A percentile compares a stretch with the other conserved stretches of the same genome.
Conservation (phyloP, 306 rosid species). For the Vigna angularis region DNA sequence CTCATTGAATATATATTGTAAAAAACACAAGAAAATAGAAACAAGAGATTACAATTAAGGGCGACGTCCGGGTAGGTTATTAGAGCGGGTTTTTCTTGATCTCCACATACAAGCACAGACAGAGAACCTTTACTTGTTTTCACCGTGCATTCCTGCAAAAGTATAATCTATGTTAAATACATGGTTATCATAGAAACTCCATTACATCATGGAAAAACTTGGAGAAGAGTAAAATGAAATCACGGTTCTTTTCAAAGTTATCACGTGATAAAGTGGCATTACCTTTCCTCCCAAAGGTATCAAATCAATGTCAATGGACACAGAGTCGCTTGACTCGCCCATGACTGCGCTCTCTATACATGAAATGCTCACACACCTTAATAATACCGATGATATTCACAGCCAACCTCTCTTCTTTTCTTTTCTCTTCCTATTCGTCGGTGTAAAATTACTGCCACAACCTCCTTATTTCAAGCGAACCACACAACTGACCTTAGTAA, state of each 20-base stretch:
- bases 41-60: slow-evolving; percentile 69
- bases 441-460: slow-evolving; percentile 48
- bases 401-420: neutral
- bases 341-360: slow-evolving; percentile 49
- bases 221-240: neutral
- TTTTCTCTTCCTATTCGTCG: neutral
- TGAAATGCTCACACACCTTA: slow-evolving; percentile 1
- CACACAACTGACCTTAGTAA: slow-evolving; percentile 32
- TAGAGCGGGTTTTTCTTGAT: slow-evolving; percentile 86
- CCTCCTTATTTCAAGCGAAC: slow-evolving; percentile 42
- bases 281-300: slow-evolving; percentile 84
- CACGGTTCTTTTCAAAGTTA: neutral
- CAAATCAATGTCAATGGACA: slow-evolving; percentile 79
- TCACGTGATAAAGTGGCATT: neutral
- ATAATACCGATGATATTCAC: slow-evolving; percentile 4
- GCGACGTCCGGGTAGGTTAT: slow-evolving; percentile 89
- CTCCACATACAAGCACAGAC: slow-evolving; percentile 85
- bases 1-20: too few species aligned
- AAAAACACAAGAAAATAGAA: neutral
- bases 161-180: neutral
- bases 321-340: slow-evolving; percentile 78
- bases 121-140: slow-evolving; percentile 84
- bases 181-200: neutral
- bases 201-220: neutral
- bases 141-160: slow-evolving; percentile 72